These are phyloP conservation scores for Acanthamoeba quina DNA, from an alignment of 208 protist species.

Conservation along the genomic window DNA sequence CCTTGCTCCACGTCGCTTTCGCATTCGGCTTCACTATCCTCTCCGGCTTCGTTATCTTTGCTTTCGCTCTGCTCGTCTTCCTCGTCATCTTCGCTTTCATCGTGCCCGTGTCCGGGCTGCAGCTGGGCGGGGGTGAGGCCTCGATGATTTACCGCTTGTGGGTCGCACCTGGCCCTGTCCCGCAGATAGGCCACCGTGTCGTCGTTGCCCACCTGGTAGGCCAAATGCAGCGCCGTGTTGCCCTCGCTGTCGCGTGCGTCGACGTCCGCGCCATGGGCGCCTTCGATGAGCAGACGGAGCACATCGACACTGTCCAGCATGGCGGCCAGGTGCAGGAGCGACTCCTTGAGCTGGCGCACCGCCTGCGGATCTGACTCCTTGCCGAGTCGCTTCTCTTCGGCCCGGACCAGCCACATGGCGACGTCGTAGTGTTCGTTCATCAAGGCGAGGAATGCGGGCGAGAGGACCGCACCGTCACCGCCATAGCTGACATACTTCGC, in stretches of 20 bases:
- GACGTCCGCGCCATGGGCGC: neutral
- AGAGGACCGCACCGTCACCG: neutral
- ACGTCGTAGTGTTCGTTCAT: slow-evolving; percentile 51
- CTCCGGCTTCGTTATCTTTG: neutral
- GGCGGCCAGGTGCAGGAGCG: neutral
- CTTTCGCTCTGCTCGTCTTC: neutral
- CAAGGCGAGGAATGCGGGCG: neutral
- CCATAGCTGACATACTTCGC: neutral
- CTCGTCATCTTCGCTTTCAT: neutral
- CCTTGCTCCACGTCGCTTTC: neutral
- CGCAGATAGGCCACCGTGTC: neutral
- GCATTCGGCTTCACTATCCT: neutral
- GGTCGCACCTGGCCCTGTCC: neutral
- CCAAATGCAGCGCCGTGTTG: slow-evolving; percentile 11
- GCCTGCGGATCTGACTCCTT: neutral
- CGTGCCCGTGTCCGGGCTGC: neutral
- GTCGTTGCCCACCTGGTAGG: slow-evolving; percentile 20
- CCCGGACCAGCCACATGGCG: neutral
- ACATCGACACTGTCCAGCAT: neutral
- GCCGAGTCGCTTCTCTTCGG: neutral
- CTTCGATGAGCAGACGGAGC: neutral
- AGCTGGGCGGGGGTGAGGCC: neutral
- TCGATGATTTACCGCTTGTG: neutral
- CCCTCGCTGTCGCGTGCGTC: neutral
- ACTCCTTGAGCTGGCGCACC: slow-evolving; percentile 15